phyloP scores from a whole-genome alignment of 2,329 filamentous ascomycete species.

The Trichoderma sp. region DNA sequence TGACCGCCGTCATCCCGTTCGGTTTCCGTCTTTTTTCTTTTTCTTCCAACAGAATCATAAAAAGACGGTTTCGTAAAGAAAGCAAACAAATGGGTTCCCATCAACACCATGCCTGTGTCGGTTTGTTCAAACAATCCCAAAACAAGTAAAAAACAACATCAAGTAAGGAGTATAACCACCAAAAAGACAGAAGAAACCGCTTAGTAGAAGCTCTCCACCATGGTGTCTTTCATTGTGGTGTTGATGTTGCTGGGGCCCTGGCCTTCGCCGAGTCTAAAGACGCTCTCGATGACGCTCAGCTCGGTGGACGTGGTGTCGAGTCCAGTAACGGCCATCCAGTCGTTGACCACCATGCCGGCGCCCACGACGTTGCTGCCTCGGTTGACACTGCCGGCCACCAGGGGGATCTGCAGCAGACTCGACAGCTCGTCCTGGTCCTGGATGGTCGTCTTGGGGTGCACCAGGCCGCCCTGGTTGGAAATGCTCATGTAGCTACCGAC shows the following conservation, averaged over 20 bases:
- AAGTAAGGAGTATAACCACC: neutral
- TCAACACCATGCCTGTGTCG: slow-evolving; percentile 16
- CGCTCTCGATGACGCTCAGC: slow-evolving; percentile 91
- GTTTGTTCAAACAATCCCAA: slow-evolving; percentile 13
- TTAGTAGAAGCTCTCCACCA: slow-evolving; percentile 98
- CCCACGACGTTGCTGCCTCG: slow-evolving; percentile 92
- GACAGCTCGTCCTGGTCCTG: slow-evolving; percentile 98
- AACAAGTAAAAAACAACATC: neutral
- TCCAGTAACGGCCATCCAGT: slow-evolving; percentile 94
- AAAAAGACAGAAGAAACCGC: neutral
- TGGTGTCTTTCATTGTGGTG: slow-evolving; percentile 88
- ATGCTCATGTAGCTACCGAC: slow-evolving; percentile 96
- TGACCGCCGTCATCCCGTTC: neutral
- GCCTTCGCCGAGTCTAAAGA: slow-evolving; percentile 91
- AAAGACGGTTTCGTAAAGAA: neutral
- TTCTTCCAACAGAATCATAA: neutral
- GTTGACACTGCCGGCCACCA: slow-evolving; percentile 93
- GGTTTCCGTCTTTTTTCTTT: neutral
- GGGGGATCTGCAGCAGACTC: slow-evolving; percentile 87
- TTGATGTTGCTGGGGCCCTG: slow-evolving; percentile 75
- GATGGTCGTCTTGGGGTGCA: slow-evolving; percentile 94
- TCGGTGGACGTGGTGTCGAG: slow-evolving; percentile 97
- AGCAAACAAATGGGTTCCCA: slow-evolving; percentile 9
- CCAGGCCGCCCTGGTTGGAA: slow-evolving; percentile 92
- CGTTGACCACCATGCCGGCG: slow-evolving; percentile 61